Evolutionary conservation across 441 rosid genomes (phyloP), one percentile per base, ranked within the genome.

Genomic region (Populus hybrid): DNA sequence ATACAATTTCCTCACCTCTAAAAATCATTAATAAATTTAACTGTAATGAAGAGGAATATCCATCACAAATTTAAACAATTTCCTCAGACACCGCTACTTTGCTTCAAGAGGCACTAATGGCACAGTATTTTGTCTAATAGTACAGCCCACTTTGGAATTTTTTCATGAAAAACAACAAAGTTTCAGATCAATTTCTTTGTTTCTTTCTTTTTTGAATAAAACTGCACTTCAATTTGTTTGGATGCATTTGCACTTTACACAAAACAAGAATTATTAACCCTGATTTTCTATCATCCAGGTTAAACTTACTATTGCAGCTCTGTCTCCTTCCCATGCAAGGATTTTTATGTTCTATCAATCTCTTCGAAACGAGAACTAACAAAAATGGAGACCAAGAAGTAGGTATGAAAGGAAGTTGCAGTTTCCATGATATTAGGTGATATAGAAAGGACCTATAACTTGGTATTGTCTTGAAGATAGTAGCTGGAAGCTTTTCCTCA

Each of bases 1-100:
- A 40, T 76, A 78, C 74, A 30, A 77, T 77, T 68, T 77, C 76
- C 71, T 82, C 80, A 82, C 69, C 76, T 57, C 77, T 76, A 80
- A 40, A 30, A 38, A 75, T 26, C 16, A 77, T 64, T 59, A 32
- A 76, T 19, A 9, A 69, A 75, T 57, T 71, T 46, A 61, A 67
- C 34, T 32, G 34, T 46, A 42, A 73, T 35, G 75, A 63, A 26
- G 40, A 42, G 8, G 42, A 14, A 46, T 24, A 50, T 26, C 14
- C 16, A 16, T 71, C 19, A 65, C n/a, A 26, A 66, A 21, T 40
- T 40, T 40, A 9, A 40, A 40, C 50, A 40, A 40, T 40, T 9
- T 40, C 50, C 50, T 40, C 14, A 40, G 4, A 9, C 50, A 46
- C 50, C 19, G 0, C 6, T 46, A 46, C 57, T 46, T 46, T 46